Percentiles rank a stretch among this genome's conserved stretches.
These are phyloP conservation scores for Sclerotinia trifoliorum DNA, from an alignment of 2,329 filamentous ascomycete genomes.

Conservation along the genomic window DNA sequence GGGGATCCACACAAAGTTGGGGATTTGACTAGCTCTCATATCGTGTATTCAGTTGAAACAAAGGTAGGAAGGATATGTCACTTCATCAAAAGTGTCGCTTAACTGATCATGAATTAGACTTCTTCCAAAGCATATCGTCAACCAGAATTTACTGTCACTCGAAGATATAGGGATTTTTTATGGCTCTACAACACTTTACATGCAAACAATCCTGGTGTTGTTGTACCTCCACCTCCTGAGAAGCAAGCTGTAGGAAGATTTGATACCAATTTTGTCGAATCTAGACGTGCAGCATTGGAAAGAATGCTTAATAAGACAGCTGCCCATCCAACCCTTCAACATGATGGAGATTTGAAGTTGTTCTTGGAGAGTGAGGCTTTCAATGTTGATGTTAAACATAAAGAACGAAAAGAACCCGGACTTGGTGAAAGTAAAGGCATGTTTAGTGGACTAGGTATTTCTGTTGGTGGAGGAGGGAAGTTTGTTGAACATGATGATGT, in stretches of 20 bases:
- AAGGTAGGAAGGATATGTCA: conserved; percentile 58
- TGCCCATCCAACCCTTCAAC: conserved; percentile 82
- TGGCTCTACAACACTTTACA: conserved; percentile 97
- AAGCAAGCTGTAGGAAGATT: conserved; percentile 97
- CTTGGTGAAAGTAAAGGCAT: conserved; percentile 90
- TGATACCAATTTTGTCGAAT: conserved; percentile 95
- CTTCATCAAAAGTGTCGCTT: not conserved
- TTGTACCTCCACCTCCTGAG: conserved; percentile 93
- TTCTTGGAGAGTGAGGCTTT: conserved; percentile 97
- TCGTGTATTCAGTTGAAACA: conserved; percentile 93
- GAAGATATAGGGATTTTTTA: conserved; percentile 92
- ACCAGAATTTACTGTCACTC: conserved; percentile 87
- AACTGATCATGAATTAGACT: conserved; percentile 56
- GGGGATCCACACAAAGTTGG: conserved; percentile 98
- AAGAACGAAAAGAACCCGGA: conserved; percentile 84
- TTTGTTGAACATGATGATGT: conserved; percentile 98
- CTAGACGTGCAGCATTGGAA: conserved; percentile 83
- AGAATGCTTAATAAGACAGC: conserved; percentile 98
- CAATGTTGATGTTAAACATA: conserved; percentile 96
- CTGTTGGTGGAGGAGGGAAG: conserved; percentile 74
- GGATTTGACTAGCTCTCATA: conserved; percentile 93
- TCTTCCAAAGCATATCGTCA: conserved; percentile 94
- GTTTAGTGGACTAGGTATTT: conserved; percentile 79
- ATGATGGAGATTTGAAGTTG: conserved; percentile 90
- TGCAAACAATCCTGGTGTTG: conserved; percentile 89